A percentile compares a stretch with the other conserved stretches of the same genome.
phyloP scores from a whole-genome alignment of 1,139 yeast species.

The Ashbya aceris region DNA sequence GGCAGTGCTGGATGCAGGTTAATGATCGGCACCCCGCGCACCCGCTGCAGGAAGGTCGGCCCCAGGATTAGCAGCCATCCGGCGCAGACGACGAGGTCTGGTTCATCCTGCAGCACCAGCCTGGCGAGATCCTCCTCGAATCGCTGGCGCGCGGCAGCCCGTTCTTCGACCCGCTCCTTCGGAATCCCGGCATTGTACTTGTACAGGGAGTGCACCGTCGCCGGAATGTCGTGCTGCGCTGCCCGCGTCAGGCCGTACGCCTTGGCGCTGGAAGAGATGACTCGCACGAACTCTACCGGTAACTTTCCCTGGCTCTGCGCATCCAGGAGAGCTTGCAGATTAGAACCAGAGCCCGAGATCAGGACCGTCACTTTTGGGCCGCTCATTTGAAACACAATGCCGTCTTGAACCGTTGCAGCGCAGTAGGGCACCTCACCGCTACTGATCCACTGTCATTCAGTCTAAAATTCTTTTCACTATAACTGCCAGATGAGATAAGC shows the following conservation, averaged over 20 bases:
- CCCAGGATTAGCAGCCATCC: slow-evolving; percentile 97
- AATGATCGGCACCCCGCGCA: slow-evolving; percentile 65
- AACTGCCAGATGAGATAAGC: too few relatives aligned
- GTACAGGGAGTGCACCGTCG: slow-evolving; percentile 62
- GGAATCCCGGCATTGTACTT: slow-evolving; percentile 67
- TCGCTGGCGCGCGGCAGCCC: slow-evolving; percentile 52
- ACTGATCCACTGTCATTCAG: too few relatives aligned
- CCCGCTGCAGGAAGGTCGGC: slow-evolving; percentile 59
- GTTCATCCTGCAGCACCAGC: slow-evolving; percentile 49
- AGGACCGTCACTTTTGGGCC: slow-evolving; percentile 49
- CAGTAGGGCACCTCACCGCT: too few relatives aligned
- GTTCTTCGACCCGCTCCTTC: slow-evolving; percentile 42
- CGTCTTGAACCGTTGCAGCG: too few relatives aligned
- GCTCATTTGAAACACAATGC: slow-evolving; percentile 1
- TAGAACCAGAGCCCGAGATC: slow-evolving; percentile 91
- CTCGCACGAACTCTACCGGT: slow-evolving; percentile 35
- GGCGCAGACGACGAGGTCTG: slow-evolving; percentile 89
- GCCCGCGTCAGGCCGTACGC: slow-evolving; percentile 89
- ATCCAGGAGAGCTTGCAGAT: slow-evolving; percentile 86
- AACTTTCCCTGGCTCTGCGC: slow-evolving; percentile 53
- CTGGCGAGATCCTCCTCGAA: slow-evolving; percentile 76
- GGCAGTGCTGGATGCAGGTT: slow-evolving; percentile 96
- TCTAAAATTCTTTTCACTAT: too few relatives aligned
- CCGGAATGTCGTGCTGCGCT: slow-evolving; percentile 51
- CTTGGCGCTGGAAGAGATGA: slow-evolving; percentile 69